Conservation (phyloP, 1,284 basidiomycete species). For the Boletus mariae region DNA sequence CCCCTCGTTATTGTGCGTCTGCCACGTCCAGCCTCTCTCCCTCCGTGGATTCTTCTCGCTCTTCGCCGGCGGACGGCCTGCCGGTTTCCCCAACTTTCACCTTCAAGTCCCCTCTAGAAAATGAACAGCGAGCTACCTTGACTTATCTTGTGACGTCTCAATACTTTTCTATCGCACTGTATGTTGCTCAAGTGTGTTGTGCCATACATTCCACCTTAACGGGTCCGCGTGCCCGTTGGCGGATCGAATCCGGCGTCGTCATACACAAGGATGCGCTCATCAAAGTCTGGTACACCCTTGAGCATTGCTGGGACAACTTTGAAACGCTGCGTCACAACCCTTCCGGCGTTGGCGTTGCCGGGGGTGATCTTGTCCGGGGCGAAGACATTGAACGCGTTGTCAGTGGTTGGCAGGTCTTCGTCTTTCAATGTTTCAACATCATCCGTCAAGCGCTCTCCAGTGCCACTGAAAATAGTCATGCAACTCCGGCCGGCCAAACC, state of each 20-base stretch:
- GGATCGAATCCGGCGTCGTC: slow-evolving; percentile 44
- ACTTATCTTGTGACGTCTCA: slow-evolving; percentile 32
- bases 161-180: slow-evolving; percentile 59
- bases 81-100: slow-evolving; percentile 34
- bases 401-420: slow-evolving; percentile 49
- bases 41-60: slow-evolving; percentile 21
- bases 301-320: slow-evolving; percentile 77
- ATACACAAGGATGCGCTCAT: slow-evolving; percentile 62
- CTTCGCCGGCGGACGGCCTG: slow-evolving; percentile 24
- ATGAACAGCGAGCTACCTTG: slow-evolving; percentile 33
- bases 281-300: slow-evolving; percentile 78
- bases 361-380: slow-evolving; percentile 42
- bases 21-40: slow-evolving; percentile 28
- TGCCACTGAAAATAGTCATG: not conserved
- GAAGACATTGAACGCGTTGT: slow-evolving; percentile 61
- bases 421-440: slow-evolving; percentile 50
- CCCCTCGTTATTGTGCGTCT: slow-evolving; percentile 35
- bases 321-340: slow-evolving; percentile 51
- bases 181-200: slow-evolving; percentile 69
- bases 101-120: slow-evolving; percentile 31
- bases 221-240: slow-evolving; percentile 62
- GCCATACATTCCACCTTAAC: slow-evolving; percentile 73
- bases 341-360: slow-evolving; percentile 31
- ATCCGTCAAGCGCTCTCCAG: slow-evolving; percentile 33
- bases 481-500: slow-evolving; percentile 24